These are phyloP conservation scores for Ulmus americana DNA, from an alignment of 331 rosid species.

Conservation along the genomic window DNA sequence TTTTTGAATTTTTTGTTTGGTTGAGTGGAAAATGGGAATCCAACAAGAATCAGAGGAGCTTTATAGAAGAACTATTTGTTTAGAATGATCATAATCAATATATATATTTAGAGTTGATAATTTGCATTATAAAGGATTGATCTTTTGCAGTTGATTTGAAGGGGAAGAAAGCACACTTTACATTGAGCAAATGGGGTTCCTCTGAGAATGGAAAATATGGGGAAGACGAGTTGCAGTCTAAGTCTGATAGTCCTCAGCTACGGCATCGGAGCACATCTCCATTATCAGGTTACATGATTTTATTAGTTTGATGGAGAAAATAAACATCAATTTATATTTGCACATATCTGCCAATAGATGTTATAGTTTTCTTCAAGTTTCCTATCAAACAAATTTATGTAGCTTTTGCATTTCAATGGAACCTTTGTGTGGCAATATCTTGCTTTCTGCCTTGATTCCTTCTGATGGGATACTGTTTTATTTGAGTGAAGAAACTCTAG, in stretches of 20 bases:
- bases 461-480: conserved; percentile 22
- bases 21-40: not conserved
- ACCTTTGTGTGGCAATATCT: no score
- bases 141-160: conserved; percentile 18
- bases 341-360: no score
- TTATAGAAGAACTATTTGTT: no score
- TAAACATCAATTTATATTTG: no score
- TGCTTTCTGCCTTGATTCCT: not conserved
- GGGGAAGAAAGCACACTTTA: conserved; percentile 35
- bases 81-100: no score
- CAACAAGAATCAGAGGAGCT: no score
- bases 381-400: no score
- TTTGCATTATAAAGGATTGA: not conserved
- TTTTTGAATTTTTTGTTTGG: not conserved
- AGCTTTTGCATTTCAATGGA: no score
- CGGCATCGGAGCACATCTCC: conserved; percentile 33
- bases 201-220: conserved; percentile 24
- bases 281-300: conserved; percentile 30
- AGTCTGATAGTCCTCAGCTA: conserved; percentile 29
- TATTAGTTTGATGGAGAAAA: conserved; percentile 2
- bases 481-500: conserved; percentile 31
- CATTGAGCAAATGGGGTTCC: conserved; percentile 68
- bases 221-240: conserved; percentile 16
- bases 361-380: no score
- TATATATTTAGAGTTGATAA: no score